phyloP scores from a whole-genome alignment of 441 rosid genomes.

The Aleurites moluccanus region DNA sequence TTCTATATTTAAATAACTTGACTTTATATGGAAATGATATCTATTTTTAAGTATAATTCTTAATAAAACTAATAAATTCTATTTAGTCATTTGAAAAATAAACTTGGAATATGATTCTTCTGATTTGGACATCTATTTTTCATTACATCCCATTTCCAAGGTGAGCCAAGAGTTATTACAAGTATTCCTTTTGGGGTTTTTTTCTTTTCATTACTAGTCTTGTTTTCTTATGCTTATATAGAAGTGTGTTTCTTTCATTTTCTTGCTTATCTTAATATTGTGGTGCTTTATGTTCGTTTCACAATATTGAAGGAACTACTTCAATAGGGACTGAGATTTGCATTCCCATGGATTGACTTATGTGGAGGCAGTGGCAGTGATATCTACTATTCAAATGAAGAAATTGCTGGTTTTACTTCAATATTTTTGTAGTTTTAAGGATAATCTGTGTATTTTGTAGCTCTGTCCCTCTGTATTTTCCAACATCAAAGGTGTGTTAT shows the following conservation, averaged over 20 bases:
- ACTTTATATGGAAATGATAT: no score
- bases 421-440: not conserved
- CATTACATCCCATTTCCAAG: no score
- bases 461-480: not conserved
- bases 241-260: not conserved
- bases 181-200: not conserved
- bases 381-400: not conserved
- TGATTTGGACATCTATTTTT: no score
- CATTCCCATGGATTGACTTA: not conserved
- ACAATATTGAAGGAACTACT: not conserved
- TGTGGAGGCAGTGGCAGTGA: not conserved
- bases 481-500: not conserved
- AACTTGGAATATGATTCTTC: no score
- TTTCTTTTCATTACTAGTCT: not conserved
- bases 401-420: not conserved
- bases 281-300: not conserved
- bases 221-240: not conserved
- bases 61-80: no score
- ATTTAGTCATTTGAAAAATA: no score
- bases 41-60: no score
- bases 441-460: not conserved
- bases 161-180: not conserved
- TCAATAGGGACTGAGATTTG: not conserved
- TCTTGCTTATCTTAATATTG: not conserved
- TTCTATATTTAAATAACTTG: no score